Evolutionary conservation across 2,329 filamentous ascomycete genomes (phyloP).

Genomic region (Basipetospora chlamydospora): DNA sequence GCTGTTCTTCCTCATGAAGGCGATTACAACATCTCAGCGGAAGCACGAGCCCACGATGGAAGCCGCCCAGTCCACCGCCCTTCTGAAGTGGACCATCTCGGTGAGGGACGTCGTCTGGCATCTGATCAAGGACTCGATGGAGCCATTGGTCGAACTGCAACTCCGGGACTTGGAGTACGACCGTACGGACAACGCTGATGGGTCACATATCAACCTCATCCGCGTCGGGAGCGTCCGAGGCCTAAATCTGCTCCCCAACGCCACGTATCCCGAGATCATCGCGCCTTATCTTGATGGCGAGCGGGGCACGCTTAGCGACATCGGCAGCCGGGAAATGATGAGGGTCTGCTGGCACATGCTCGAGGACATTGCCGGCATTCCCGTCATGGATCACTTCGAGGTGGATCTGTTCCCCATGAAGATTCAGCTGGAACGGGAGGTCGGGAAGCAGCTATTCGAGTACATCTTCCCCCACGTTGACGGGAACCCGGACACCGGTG

Average conservation of each 20-base stretch:
- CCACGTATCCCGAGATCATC: slow-evolving; percentile 92
- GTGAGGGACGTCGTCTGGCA: slow-evolving; percentile 96
- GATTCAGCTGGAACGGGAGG: slow-evolving; percentile 82
- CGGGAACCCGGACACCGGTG: slow-evolving; percentile 28
- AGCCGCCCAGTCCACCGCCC: slow-evolving; percentile 42
- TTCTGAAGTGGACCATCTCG: slow-evolving; percentile 86
- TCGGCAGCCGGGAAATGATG: slow-evolving; percentile 67
- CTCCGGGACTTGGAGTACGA: slow-evolving; percentile 84
- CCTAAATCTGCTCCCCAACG: slow-evolving; percentile 77
- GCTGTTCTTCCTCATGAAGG: slow-evolving; percentile 99
- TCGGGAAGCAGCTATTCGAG: slow-evolving; percentile 86
- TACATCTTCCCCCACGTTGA: slow-evolving; percentile 89
- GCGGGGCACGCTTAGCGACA: slow-evolving; percentile 24
- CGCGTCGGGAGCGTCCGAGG: slow-evolving; percentile 80
- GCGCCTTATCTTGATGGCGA: slow-evolving; percentile 68
- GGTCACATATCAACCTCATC: slow-evolving; percentile 85
- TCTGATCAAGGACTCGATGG: slow-evolving; percentile 71
- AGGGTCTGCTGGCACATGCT: slow-evolving; percentile 96
- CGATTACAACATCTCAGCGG: slow-evolving; percentile 89
- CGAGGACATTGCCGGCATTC: slow-evolving; percentile 92
- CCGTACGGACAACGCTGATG: slow-evolving; percentile 91
- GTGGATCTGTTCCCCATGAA: slow-evolving; percentile 86
- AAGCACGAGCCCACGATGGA: slow-evolving; percentile 57
- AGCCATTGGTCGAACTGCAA: slow-evolving; percentile 86
- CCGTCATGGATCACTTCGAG: slow-evolving; percentile 93